Conservation (phyloP, 2,329 filamentous ascomycete species). For the Elsinoe batatas region DNA sequence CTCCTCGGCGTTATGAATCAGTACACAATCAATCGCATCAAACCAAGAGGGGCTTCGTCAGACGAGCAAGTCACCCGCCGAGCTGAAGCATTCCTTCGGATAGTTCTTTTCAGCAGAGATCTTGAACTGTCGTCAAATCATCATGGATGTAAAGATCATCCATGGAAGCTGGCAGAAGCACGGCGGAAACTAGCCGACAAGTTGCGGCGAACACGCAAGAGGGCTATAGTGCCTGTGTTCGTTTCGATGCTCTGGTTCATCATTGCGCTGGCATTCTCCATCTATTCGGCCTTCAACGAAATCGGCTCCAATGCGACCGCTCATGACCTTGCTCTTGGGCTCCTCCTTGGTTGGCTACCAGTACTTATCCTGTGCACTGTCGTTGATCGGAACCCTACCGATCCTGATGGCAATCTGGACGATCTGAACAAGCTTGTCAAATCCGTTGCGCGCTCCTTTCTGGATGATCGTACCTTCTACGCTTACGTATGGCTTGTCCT, state of each 20-base stretch:
- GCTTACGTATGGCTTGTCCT: conserved; percentile 21
- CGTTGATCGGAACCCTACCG: conserved; percentile 38
- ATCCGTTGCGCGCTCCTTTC: conserved; percentile 27
- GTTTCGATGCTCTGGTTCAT: conserved; percentile 37
- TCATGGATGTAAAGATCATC: not conserved
- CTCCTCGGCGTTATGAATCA: conserved; percentile 38
- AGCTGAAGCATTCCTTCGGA: conserved; percentile 32
- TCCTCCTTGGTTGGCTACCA: conserved; percentile 38
- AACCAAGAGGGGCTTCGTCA: conserved; percentile 14
- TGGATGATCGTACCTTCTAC: conserved; percentile 22
- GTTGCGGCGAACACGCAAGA: conserved; percentile 31
- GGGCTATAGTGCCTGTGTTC: conserved; percentile 34
- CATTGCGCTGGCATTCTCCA: conserved; percentile 29
- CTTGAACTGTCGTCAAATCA: conserved; percentile 16
- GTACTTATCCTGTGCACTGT: conserved; percentile 36
- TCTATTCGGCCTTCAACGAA: conserved; percentile 28
- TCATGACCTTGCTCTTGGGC: conserved; percentile 36
- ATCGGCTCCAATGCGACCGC: conserved; percentile 34
- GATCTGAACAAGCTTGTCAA: conserved; percentile 34
- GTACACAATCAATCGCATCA: conserved; percentile 29
- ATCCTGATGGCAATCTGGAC: conserved; percentile 30
- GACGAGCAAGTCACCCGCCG: conserved; percentile 19
- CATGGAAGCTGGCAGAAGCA: conserved; percentile 22
- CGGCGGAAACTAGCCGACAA: conserved; percentile 30
- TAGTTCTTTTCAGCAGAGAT: conserved; percentile 33